phyloP scores from a whole-genome alignment of 306 rosid genomes.

The Quercus suber region DNA sequence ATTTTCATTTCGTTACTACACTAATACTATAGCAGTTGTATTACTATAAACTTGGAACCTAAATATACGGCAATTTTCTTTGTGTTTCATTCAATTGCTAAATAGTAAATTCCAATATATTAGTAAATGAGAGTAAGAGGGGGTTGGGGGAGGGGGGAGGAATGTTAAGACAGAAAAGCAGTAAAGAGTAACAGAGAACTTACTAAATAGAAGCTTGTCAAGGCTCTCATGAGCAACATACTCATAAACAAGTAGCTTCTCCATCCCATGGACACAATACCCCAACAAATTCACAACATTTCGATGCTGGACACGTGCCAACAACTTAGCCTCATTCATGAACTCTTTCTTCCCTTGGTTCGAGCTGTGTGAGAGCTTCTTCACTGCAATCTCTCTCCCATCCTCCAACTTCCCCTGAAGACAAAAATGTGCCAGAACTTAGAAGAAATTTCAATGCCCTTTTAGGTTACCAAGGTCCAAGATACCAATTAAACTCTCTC shows the following conservation, averaged over 20 bases:
- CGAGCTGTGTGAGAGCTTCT: slow-evolving; percentile 73
- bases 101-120: background rate
- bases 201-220: slow-evolving; percentile 92
- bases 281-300: slow-evolving; percentile 92
- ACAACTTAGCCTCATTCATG: slow-evolving; percentile 78
- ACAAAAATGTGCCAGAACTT: background rate
- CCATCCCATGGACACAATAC: slow-evolving; percentile 68
- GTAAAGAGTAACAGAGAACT: slow-evolving; percentile 26
- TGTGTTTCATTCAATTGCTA: background rate
- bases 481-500: background rate
- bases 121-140: background rate
- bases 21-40: background rate
- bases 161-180: background rate
- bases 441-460: background rate
- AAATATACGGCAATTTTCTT: background rate
- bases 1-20: background rate
- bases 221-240: slow-evolving; percentile 81
- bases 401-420: slow-evolving; percentile 74
- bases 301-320: slow-evolving; percentile 92
- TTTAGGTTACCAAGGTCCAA: background rate
- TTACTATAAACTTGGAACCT: background rate
- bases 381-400: slow-evolving; percentile 91
- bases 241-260: slow-evolving; percentile 91
- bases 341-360: slow-evolving; percentile 89
- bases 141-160: background rate